Conservation (phyloP, 2,329 filamentous ascomycete genomes). For the Xylariaceae sp. region DNA sequence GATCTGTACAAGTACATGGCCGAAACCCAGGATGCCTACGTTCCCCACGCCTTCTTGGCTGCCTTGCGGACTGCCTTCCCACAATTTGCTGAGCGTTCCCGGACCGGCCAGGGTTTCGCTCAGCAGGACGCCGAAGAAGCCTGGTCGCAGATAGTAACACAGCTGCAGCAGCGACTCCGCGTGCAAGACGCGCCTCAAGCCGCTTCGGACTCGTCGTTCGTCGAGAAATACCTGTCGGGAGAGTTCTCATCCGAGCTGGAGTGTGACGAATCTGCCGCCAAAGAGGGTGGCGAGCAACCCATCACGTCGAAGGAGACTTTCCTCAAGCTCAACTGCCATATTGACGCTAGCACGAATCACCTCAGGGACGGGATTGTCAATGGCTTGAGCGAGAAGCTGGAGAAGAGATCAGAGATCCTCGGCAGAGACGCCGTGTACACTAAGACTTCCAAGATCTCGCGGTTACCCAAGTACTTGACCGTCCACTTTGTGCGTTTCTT, state of each 20-base stretch:
- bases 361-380: slow-evolving; percentile 79
- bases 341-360: slow-evolving; percentile 80
- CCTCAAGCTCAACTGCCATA: slow-evolving; percentile 93
- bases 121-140: slow-evolving; percentile 98
- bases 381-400: slow-evolving; percentile 77
- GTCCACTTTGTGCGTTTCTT: slow-evolving; percentile 98
- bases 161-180: slow-evolving; percentile 71
- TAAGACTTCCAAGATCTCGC: slow-evolving; percentile 81
- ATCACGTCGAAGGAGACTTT: slow-evolving; percentile 66
- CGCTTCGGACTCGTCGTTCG: slow-evolving; percentile 57
- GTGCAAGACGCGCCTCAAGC: slow-evolving; percentile 39
- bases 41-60: slow-evolving; percentile 74
- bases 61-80: slow-evolving; percentile 74
- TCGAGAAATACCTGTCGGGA: slow-evolving; percentile 87
- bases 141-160: slow-evolving; percentile 89
- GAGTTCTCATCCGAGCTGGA: slow-evolving; percentile 70
- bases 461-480: slow-evolving; percentile 88
- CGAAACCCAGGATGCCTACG: slow-evolving; percentile 79
- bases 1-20: slow-evolving; percentile 85
- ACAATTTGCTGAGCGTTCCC: slow-evolving; percentile 86
- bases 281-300: slow-evolving; percentile 64
- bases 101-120: slow-evolving; percentile 77
- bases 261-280: slow-evolving; percentile 75
- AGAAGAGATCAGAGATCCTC: slow-evolving; percentile 76
- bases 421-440: slow-evolving; percentile 78